Evolutionary conservation across 305 asterid genomes (phyloP).

Genomic region (Plantago lanceolata): DNA sequence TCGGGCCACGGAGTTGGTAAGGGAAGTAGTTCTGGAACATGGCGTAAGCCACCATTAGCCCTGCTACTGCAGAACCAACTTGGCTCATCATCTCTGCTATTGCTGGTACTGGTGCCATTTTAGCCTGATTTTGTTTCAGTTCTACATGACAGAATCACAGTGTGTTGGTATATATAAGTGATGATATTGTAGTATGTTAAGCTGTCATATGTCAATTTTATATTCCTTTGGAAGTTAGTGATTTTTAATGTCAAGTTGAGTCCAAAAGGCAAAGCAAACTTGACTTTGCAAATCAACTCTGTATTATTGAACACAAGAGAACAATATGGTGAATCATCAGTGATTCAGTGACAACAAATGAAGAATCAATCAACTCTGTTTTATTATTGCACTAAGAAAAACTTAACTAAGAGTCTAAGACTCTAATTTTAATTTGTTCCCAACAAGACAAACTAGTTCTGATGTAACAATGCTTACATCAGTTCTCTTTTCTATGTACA

Average conservation of each 20-base stretch:
- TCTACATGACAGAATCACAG: too few relatives aligned
- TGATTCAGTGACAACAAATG: too few relatives aligned
- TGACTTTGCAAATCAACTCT: background rate
- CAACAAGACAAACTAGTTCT: background rate
- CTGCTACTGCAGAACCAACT: constrained; percentile 3
- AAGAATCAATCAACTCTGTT: too few relatives aligned
- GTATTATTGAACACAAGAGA: too few relatives aligned
- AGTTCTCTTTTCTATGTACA: too few relatives aligned
- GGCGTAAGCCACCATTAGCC: constrained; percentile 5
- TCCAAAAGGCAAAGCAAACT: background rate
- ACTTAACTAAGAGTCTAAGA: background rate
- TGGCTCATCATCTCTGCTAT: constrained; percentile 6
- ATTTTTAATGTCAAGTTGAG: too few relatives aligned
- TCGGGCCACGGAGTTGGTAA: background rate
- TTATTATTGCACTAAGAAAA: background rate
- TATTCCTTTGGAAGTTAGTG: too few relatives aligned
- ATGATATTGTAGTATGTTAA: background rate
- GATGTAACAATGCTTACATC: background rate
- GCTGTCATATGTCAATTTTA: too few relatives aligned
- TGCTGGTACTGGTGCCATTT: constrained; percentile 2
- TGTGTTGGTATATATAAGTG: background rate
- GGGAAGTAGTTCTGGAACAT: constrained; percentile 7
- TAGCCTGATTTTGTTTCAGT: background rate
- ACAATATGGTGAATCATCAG: background rate
- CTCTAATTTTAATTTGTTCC: too few relatives aligned